Evolutionary conservation across 2,329 filamentous ascomycete genomes (phyloP).

Genomic region (Penicillium brasilianum): DNA sequence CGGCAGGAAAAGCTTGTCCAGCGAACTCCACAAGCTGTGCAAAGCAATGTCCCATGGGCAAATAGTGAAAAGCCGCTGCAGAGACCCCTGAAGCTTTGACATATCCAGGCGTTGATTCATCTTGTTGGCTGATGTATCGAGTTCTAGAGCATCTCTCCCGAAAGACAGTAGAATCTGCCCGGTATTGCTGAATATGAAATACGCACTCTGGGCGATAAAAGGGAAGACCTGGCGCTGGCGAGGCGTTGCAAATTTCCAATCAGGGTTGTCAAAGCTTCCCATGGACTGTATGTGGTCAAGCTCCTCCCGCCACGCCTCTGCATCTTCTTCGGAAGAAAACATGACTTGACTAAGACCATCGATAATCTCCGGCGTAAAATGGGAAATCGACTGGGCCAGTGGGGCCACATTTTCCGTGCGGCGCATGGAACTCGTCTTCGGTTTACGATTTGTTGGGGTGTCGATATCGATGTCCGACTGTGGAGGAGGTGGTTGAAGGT

Average conservation of each 20-base stretch:
- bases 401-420: conserved; percentile 18
- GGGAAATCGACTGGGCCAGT: conserved; percentile 41
- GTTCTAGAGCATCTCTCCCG: conserved; percentile 27
- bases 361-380: conserved; percentile 46
- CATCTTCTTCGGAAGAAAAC: conserved; percentile 43
- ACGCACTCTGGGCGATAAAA: conserved; percentile 52
- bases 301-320: conserved; percentile 46
- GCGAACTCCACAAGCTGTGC: conserved; percentile 48
- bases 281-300: conserved; percentile 42
- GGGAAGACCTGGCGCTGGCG: conserved; percentile 45
- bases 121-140: conserved; percentile 9
- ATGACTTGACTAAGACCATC: conserved; percentile 44
- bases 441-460: conserved; percentile 28
- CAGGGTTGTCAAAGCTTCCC: conserved; percentile 44
- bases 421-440: conserved; percentile 19
- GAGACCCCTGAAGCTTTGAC: conserved; percentile 37
- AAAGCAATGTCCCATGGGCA: conserved; percentile 49
- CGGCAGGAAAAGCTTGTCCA: conserved; percentile 48
- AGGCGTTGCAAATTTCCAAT: conserved; percentile 46
- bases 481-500: conserved; percentile 16
- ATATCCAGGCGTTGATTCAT: conserved; percentile 33
- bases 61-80: conserved; percentile 43
- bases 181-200: conserved; percentile 49
- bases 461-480: conserved; percentile 20
- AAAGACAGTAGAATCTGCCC: conserved; percentile 50